Evolutionary conservation across 257 asterid species (phyloP), one percentile per base, ranked within the genome.

Genomic region (Pogostemon cablin): DNA sequence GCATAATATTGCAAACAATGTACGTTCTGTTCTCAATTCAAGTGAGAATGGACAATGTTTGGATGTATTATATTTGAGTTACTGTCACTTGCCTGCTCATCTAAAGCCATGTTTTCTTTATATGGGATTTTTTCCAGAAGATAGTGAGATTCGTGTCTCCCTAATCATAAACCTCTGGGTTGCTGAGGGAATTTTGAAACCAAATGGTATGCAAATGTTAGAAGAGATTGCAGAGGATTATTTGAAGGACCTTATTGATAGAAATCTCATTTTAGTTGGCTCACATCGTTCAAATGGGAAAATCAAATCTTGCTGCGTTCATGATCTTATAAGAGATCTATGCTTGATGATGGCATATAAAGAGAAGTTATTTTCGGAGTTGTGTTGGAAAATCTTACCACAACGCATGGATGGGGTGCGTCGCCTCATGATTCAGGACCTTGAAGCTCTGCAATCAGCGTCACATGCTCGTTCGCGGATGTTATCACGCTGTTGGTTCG

Each of bases 251-350:
- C 71, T 66, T 56, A 9, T 48, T 25, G 60, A 48, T 25, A 47
- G 71, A 38, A 65, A 49, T 9, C 71, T 65, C 59, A 32, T 65
- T 66, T 12, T 37, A 15, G 42, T n/a, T 66, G 3, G 61, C 34
- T 38, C 42, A 9, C 15, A 37, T 7, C 37, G 8, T 66, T 9
- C 42, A 25, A 50, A 66, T 50, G 61, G 71, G 6, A 66, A 50
- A 37, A 38, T 66, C 5, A 66, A 11, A 38, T 66, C 61, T n/a
- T 66, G 47, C 48, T 15, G 10, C 17, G 7, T 66, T 25, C 71
- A 49, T 66, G 61, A 66, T 49, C 49, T 66, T 37, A 5, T 66
- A 12, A 50, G 71, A 50, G 71, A 66, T 10, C 71, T 66, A 37
- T 49, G 61, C 61, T n/a, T 66, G 46, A 46, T 44, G 58, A 6